These are phyloP conservation scores for Populus hybrid DNA, from an alignment of 441 rosid species.

Conservation along the genomic window DNA sequence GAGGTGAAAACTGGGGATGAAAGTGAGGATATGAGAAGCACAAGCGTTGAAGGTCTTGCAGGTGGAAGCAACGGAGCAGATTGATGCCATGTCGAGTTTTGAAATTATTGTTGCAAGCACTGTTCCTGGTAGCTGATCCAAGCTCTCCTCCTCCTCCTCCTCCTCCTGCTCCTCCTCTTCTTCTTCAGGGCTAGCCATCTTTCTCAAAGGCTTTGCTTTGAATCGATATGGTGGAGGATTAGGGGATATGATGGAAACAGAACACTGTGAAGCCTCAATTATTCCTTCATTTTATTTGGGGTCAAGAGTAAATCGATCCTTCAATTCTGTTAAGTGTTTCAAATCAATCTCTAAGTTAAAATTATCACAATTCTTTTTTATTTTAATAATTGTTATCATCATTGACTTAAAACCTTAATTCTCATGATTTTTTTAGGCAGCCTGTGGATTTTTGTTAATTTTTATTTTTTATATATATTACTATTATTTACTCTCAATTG, in stretches of 20 bases:
- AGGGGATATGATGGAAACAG: neutral
- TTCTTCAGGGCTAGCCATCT: conserved; percentile 22
- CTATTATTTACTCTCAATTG: neutral
- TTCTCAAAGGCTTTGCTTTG: neutral
- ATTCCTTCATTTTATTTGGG: neutral
- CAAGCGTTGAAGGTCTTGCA: conserved; percentile 50
- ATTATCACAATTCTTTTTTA: too few relatives aligned
- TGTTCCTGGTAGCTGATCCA: conserved; percentile 70
- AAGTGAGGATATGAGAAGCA: conserved; percentile 66
- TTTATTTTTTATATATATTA: too few relatives aligned
- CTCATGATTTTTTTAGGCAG: too few relatives aligned
- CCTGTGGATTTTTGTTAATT: too few relatives aligned
- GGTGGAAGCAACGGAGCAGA: conserved; percentile 71
- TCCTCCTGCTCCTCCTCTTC: conserved; percentile 3
- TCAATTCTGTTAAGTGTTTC: neutral
- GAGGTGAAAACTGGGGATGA: conserved; percentile 68
- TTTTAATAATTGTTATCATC: neutral
- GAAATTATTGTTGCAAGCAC: conserved; percentile 61
- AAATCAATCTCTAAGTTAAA: neutral
- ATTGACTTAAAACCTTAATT: neutral
- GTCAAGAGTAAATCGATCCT: neutral
- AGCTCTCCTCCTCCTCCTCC: conserved; percentile 6
- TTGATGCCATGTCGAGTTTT: conserved; percentile 71
- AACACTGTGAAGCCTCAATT: neutral
- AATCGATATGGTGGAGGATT: neutral